A percentile compares a stretch with the other conserved stretches of the same genome.
phyloP scores from a whole-genome alignment of 441 rosid genomes.

The Codiaeum variegatum region DNA sequence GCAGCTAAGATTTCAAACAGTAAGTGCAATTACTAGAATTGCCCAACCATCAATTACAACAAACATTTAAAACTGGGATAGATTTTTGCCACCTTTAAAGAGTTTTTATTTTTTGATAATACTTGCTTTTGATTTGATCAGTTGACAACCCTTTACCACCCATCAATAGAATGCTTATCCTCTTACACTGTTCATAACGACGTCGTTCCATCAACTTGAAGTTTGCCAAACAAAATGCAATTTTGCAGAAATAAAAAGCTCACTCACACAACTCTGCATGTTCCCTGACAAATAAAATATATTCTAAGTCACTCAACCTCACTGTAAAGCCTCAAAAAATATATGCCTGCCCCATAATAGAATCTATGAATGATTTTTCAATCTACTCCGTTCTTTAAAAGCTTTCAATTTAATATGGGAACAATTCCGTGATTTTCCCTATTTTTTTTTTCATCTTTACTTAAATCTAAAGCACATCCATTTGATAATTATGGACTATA shows the following conservation, averaged over 20 bases:
- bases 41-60: not conserved
- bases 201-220: not conserved
- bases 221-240: not conserved
- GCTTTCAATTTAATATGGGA: no score
- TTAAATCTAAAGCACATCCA: not conserved
- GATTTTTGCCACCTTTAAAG: no score
- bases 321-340: no score
- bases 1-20: not conserved
- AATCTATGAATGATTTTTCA: no score
- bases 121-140: not conserved
- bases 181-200: not conserved
- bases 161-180: not conserved
- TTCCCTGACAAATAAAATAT: not conserved
- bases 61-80: no score
- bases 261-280: conserved; percentile 11
- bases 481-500: conserved; percentile 3
- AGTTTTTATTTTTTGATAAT: not conserved
- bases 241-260: not conserved
- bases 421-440: no score
- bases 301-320: no score
- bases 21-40: not conserved
- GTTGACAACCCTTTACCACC: conserved; percentile 13
- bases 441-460: not conserved
- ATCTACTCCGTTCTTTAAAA: no score
- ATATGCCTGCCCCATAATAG: no score